Evolutionary conservation across 2,329 filamentous ascomycete species (phyloP).

Genomic region (Colletotrichum caudatum): DNA sequence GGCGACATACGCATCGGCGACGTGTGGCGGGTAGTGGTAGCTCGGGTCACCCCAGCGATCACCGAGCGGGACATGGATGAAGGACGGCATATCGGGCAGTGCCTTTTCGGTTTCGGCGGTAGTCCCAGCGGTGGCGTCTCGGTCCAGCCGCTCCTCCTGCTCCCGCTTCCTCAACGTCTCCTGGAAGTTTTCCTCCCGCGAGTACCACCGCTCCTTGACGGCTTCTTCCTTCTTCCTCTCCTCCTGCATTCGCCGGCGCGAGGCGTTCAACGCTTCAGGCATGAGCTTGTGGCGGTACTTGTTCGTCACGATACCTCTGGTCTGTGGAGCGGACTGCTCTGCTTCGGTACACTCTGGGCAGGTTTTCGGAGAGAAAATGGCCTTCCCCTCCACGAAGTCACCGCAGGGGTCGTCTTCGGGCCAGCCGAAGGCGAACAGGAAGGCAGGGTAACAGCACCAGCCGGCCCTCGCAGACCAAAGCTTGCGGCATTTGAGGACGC

Average conservation of each 20-base stretch:
- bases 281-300: conserved; percentile 21
- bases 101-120: neutral
- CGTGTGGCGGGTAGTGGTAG: conserved; percentile 20
- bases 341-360: conserved; percentile 29
- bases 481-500: conserved; percentile 24
- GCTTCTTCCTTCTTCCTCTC: conserved; percentile 7
- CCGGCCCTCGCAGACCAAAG: conserved; percentile 19
- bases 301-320: conserved; percentile 18
- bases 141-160: neutral
- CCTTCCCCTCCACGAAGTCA: conserved; percentile 2
- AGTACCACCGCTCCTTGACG: conserved; percentile 9
- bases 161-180: conserved; percentile 1
- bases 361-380: neutral
- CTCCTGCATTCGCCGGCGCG: conserved; percentile 20
- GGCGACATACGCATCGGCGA: neutral
- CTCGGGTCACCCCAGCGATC: conserved; percentile 7
- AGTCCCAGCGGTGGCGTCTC: neutral
- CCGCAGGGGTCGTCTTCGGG: conserved; percentile 23
- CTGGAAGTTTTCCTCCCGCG: neutral
- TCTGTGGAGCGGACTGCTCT: conserved; percentile 14
- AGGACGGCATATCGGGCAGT: conserved; percentile 18
- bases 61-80: conserved; percentile 14
- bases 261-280: conserved; percentile 2
- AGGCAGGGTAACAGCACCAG: conserved; percentile 25
- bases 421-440: conserved; percentile 33